Percentiles rank a stretch among this genome's conserved stretches.
phyloP scores from a whole-genome alignment of 208 protist species.

The Leishmania arabica region DNA sequence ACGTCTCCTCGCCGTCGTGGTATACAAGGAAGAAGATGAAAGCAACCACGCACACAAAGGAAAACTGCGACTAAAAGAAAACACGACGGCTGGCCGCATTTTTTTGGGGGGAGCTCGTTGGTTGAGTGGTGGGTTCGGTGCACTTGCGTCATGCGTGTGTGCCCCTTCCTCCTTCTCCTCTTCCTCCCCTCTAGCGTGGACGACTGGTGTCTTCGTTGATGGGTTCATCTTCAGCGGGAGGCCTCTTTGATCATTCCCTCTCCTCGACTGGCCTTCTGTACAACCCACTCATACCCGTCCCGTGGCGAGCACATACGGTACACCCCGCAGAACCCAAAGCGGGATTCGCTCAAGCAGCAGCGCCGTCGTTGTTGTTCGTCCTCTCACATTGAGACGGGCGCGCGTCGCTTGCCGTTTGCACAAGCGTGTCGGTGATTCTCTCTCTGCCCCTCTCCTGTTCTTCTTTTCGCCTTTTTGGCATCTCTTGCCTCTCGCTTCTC shows the following conservation, averaged over 20 bases:
- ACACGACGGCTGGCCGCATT: not conserved
- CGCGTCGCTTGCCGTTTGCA: not conserved
- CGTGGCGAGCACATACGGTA: not conserved
- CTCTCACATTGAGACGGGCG: not conserved
- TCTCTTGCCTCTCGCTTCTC: not conserved
- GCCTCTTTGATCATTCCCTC: not conserved
- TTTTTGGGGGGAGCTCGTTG: not conserved
- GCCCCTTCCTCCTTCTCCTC: not conserved
- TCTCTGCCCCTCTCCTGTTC: no score
- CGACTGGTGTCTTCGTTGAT: not conserved
- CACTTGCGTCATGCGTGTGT: not conserved
- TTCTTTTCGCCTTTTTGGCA: no score
- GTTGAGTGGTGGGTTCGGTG: no score
- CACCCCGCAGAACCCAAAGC: not conserved
- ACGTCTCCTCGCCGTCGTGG: not conserved
- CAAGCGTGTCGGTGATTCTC: no score
- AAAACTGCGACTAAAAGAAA: not conserved
- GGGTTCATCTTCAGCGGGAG: not conserved
- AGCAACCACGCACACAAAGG: not conserved
- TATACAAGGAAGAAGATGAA: not conserved
- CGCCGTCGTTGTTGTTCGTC: not conserved
- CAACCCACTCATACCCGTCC: not conserved
- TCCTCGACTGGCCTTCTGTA: conserved; percentile 3
- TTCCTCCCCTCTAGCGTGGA: not conserved
- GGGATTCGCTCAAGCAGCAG: not conserved